phyloP scores from a whole-genome alignment of 2,329 filamentous ascomycete species.

The Colletotrichum euphorbiae region DNA sequence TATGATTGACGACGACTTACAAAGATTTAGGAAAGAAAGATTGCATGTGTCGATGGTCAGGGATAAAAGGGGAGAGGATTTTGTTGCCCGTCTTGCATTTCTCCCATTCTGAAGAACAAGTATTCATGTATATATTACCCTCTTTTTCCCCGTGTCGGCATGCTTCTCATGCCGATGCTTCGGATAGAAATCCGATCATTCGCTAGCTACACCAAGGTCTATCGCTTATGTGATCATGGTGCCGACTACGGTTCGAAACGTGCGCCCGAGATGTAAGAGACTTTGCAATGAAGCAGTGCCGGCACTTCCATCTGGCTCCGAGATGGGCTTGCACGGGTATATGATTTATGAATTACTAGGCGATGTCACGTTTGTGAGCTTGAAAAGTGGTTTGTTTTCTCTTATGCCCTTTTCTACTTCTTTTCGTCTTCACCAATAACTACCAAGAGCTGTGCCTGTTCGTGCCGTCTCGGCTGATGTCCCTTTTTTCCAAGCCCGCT shows the following conservation, averaged over 20 bases:
- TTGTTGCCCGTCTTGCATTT: conserved; percentile 13
- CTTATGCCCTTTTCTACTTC: too few relatives aligned
- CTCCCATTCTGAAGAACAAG: conserved; percentile 15
- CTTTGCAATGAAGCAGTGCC: too few relatives aligned
- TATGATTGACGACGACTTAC: background rate
- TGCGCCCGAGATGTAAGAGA: too few relatives aligned
- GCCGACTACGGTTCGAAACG: background rate
- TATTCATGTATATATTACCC: conserved; percentile 33
- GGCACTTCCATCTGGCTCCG: too few relatives aligned
- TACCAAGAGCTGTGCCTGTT: too few relatives aligned
- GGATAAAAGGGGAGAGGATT: conserved; percentile 26
- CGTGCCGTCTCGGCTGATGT: too few relatives aligned
- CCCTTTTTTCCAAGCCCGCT: too few relatives aligned
- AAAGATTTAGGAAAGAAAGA: conserved; percentile 23
- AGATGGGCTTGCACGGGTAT: too few relatives aligned
- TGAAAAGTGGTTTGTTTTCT: too few relatives aligned
- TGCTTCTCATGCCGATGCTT: conserved; percentile 11
- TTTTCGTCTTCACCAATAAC: too few relatives aligned
- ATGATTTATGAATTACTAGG: too few relatives aligned
- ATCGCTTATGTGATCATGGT: background rate
- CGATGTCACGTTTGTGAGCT: too few relatives aligned
- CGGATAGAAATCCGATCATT: conserved; percentile 39
- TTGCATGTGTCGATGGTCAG: background rate
- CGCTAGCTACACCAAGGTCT: background rate
- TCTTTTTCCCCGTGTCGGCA: background rate